phyloP scores from a whole-genome alignment of 768 basidiomycete genomes.

The Leucogyrophana mollusca region DNA sequence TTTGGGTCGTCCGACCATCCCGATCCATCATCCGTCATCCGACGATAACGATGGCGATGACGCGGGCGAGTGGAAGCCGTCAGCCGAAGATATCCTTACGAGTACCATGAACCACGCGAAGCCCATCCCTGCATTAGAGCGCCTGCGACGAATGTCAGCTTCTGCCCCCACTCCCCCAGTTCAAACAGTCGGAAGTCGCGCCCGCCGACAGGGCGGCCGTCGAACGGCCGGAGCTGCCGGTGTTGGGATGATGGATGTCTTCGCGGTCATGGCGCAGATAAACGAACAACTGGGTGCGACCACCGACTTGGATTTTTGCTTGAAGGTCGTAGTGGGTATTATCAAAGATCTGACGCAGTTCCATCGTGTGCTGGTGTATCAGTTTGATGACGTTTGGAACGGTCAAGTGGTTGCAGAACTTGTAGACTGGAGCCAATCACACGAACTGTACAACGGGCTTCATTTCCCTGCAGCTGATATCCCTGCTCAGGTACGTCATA shows the following conservation, averaged over 20 bases:
- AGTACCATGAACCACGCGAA: constrained; percentile 68
- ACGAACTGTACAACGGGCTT: constrained; percentile 69
- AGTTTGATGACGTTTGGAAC: constrained; percentile 80
- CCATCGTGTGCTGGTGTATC: constrained; percentile 79
- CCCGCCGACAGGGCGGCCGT: not conserved
- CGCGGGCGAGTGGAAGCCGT: constrained; percentile 41
- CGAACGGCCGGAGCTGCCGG: constrained; percentile 17
- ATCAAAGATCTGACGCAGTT: constrained; percentile 81
- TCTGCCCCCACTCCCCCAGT: constrained; percentile 2
- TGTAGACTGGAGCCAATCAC: constrained; percentile 73
- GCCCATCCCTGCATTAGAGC: constrained; percentile 68
- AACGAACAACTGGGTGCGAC: constrained; percentile 76
- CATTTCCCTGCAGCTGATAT: constrained; percentile 73
- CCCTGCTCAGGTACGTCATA: constrained; percentile 56
- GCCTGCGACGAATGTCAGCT: constrained; percentile 48
- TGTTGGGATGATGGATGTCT: constrained; percentile 75
- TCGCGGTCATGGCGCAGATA: constrained; percentile 75
- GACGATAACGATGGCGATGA: constrained; percentile 8
- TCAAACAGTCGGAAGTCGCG: not conserved
- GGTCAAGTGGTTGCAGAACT: constrained; percentile 78
- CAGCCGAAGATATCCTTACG: constrained; percentile 60
- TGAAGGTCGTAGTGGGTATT: constrained; percentile 71
- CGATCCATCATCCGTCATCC: not conserved
- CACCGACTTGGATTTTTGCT: constrained; percentile 61
- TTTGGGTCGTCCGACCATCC: too few species aligned